Evolutionary conservation across 2,329 filamentous ascomycete species (phyloP), one percentile per base, ranked within the genome.

Genomic region (Botrytis fragariae): DNA sequence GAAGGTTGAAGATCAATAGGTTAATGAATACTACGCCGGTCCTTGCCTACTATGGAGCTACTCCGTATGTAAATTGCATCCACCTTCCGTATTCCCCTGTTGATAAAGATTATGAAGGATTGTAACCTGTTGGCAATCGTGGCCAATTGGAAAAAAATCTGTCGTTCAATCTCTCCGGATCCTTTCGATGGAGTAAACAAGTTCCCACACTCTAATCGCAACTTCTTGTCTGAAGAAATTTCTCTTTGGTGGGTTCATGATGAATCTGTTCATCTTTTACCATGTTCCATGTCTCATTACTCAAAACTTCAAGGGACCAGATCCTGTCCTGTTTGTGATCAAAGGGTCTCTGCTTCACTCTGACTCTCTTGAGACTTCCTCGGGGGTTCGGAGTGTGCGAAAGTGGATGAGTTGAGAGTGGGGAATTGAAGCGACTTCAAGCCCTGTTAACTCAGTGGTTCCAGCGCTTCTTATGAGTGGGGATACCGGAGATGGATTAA

Each of bases 391-490:
- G 60, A 10, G 60, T 39, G 37, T 63, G 60, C 8, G 60, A 29
- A 18, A 39, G 60, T 62, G 37, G 60, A 62, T 37, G 29, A 5
- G 18, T 62, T 29, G 37, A 44, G 61, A 63, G 37, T 54, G 45
- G 45, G 32, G 64, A 45, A 67, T 37, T n/a, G 4, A 20, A 57
- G n/a, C 14, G n/a, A 57, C 51, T 29, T 57, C 51, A 9, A 25
- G 45, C 64, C 32, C 32, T 20, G 45, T 67, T n/a, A 54, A 39
- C 45, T 37, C 12, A 37, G 32, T 67, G 64, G 64, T 39, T 67
- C 45, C 64, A 54, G 64, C 64, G 64, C 45, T 39, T 20, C 45
- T 54, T n/a, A 54, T 35, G 64, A n/a, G 64, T 67, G 64, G 45
- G 25, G 32, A 67, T 29, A 18, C 22, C 64, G 32, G 64, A 67